Evolutionary conservation across 148 eudicot genomes (phyloP).

Genomic region (Chenopodium suecicum): DNA sequence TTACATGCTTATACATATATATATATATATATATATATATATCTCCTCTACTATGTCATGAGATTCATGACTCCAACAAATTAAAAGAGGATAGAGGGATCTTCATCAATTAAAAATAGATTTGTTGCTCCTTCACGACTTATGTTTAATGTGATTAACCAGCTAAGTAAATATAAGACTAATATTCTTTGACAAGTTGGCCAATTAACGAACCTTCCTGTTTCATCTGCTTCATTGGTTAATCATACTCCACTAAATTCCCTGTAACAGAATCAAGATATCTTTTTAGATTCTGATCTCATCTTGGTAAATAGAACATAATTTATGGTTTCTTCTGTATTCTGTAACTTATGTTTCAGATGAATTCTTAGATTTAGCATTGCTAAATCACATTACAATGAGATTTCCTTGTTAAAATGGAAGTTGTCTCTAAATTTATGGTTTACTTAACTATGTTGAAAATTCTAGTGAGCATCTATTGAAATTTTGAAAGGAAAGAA

Average conservation of each 20-base stretch:
- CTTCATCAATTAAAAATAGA: no score
- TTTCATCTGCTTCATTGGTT: conserved; percentile 69
- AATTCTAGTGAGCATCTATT: no score
- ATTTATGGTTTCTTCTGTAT: not conserved
- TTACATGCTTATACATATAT: no score
- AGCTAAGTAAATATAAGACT: conserved; percentile 73
- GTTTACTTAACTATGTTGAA: no score
- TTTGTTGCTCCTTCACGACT: not conserved
- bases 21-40: no score
- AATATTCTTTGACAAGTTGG: conserved; percentile 80
- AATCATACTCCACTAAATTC: conserved; percentile 70
- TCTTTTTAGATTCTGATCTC: not conserved
- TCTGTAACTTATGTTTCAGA: not conserved
- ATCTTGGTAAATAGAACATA: not conserved
- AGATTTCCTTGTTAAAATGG: not conserved
- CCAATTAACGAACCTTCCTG: conserved; percentile 72
- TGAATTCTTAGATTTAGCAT: not conserved
- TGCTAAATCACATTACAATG: not conserved
- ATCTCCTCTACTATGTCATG: no score
- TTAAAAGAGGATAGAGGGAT: no score
- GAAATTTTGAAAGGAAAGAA: not conserved
- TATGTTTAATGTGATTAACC: conserved; percentile 26
- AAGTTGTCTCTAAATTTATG: not conserved
- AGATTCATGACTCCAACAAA: no score
- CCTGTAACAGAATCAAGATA: conserved; percentile 35